phyloP scores from a whole-genome alignment of 179 eudicot species.

The Silene noctiflora region DNA sequence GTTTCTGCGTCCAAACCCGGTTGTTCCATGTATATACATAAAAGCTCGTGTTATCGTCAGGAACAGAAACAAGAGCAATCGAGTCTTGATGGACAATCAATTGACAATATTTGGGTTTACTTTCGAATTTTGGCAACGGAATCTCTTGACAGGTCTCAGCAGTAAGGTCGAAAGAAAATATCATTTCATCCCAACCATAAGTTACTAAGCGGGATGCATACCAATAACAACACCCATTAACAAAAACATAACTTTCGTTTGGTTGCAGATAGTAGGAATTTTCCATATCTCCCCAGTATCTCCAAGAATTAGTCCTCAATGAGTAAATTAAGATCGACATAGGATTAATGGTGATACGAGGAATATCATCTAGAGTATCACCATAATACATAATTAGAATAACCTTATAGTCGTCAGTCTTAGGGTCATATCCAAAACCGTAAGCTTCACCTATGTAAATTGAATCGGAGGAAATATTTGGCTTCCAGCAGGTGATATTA shows the following conservation, averaged over 20 bases:
- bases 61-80: conserved; percentile 7
- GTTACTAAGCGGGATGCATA: not conserved
- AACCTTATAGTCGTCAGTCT: conserved; percentile 20
- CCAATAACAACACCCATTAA: conserved; percentile 15
- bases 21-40: not conserved
- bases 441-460: not conserved
- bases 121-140: not conserved
- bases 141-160: not conserved
- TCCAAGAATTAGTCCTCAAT: conserved; percentile 11
- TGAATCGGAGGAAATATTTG: too few relatives aligned
- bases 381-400: not conserved
- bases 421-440: conserved; percentile 16
- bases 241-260: not conserved
- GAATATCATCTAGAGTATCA: not conserved
- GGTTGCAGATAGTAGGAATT: not conserved
- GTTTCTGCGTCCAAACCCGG: conserved; percentile 3
- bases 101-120: not conserved
- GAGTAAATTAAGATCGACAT: conserved; percentile 7
- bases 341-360: not conserved
- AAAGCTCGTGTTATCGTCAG: not conserved
- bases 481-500: not conserved
- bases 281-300: not conserved
- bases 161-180: conserved; percentile 6
- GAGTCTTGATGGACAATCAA: conserved; percentile 6
- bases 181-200: not conserved